Conservation (phyloP, 1,284 basidiomycete genomes). For the Tylopilus orsonianus region DNA sequence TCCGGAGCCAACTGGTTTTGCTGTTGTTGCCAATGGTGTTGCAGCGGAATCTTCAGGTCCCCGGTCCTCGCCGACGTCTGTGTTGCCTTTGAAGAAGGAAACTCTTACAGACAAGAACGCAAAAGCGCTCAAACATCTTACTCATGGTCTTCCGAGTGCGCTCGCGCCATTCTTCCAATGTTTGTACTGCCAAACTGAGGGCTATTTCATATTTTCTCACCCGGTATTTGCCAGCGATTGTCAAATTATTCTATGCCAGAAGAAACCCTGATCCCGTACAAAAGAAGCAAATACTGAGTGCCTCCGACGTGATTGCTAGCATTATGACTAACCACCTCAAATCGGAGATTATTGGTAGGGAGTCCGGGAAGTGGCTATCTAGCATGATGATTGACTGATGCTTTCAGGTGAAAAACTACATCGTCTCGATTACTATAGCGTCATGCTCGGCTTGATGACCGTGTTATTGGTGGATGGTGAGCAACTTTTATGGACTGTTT, state of each 20-base stretch:
- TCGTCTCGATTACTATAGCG: conserved; percentile 69
- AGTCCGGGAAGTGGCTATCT: conserved; percentile 6
- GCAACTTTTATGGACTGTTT: conserved; percentile 20
- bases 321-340: conserved; percentile 76
- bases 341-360: conserved; percentile 54
- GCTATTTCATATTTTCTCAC: conserved; percentile 9
- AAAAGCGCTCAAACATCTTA: conserved; percentile 79
- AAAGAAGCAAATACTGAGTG: conserved; percentile 73
- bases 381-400: conserved; percentile 2
- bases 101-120: conserved; percentile 63
- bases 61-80: conserved; percentile 24
- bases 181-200: conserved; percentile 36
- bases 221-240: conserved; percentile 57
- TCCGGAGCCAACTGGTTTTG: conserved; percentile 36
- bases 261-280: conserved; percentile 76
- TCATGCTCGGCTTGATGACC: conserved; percentile 73
- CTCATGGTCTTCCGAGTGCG: conserved; percentile 76
- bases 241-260: conserved; percentile 85
- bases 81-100: conserved; percentile 39
- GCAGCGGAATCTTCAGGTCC: conserved; percentile 30
- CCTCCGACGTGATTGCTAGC: conserved; percentile 69
- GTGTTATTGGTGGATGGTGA: conserved; percentile 84
- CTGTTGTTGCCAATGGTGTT: conserved; percentile 42
- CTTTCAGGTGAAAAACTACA: conserved; percentile 49
- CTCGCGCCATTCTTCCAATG: conserved; percentile 89